Percentiles rank a stretch among this genome's conserved stretches.
phyloP scores from a whole-genome alignment of 2,329 filamentous ascomycete genomes.

The Neospermospora avenae region DNA sequence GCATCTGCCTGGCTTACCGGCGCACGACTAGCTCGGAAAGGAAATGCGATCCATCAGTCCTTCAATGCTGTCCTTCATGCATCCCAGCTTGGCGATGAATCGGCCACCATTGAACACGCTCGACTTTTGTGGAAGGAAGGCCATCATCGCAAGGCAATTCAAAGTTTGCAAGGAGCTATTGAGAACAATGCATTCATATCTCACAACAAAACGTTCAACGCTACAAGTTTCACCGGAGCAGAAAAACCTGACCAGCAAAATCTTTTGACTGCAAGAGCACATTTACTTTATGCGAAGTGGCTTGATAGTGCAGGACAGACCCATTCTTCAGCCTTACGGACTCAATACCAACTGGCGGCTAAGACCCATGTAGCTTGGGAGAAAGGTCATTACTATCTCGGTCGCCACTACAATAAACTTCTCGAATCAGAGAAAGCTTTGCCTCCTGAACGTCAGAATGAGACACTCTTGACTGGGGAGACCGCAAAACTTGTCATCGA shows the following conservation, averaged over 20 bases:
- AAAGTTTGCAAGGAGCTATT: conserved; percentile 84
- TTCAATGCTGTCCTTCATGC: conserved; percentile 94
- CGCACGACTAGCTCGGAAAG: conserved; percentile 81
- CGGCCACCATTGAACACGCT: conserved; percentile 91
- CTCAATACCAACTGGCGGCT: conserved; percentile 81
- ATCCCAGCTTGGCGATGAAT: conserved; percentile 76
- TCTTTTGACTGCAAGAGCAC: conserved; percentile 69
- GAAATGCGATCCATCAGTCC: conserved; percentile 77
- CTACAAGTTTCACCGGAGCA: conserved; percentile 22
- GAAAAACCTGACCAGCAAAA: conserved; percentile 45
- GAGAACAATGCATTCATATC: conserved; percentile 69
- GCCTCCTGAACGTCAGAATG: conserved; percentile 71
- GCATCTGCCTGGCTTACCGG: conserved; percentile 83
- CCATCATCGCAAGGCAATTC: conserved; percentile 91
- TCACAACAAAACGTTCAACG: conserved; percentile 29
- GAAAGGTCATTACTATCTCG: conserved; percentile 95
- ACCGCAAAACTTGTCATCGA: conserved; percentile 86
- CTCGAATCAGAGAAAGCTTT: conserved; percentile 83
- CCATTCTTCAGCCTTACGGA: conserved; percentile 72
- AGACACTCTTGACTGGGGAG: conserved; percentile 76
- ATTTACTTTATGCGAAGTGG: conserved; percentile 93
- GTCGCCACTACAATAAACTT: conserved; percentile 95
- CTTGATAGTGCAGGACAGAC: conserved; percentile 93
- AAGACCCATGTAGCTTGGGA: conserved; percentile 75
- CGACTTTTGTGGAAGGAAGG: conserved; percentile 90